Conservation (phyloP, 2,329 filamentous ascomycete genomes). For the Pseudocercospora pini-densiflorae region DNA sequence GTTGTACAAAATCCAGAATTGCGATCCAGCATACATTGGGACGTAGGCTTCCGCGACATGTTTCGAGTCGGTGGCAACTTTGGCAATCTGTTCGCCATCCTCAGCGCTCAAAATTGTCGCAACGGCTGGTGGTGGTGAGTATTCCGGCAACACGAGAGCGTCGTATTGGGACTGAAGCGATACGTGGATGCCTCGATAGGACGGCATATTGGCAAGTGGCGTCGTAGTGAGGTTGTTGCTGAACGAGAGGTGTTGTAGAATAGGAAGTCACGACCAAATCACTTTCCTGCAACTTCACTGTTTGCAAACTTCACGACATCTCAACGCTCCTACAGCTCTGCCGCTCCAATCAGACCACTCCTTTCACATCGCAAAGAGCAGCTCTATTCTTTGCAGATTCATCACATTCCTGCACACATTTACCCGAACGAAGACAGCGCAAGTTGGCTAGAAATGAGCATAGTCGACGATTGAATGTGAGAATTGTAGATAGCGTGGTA, state of each 20-base stretch:
- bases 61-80: not conserved
- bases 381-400: not conserved
- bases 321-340: not conserved
- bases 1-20: slow-evolving; percentile 51
- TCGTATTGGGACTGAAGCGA: slow-evolving; percentile 49
- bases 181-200: slow-evolving; percentile 45
- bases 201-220: slow-evolving; percentile 35
- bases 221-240: not conserved
- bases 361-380: not conserved
- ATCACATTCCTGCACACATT: not conserved
- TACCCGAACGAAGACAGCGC: not conserved
- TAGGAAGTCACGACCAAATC: slow-evolving; percentile 5
- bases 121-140: slow-evolving; percentile 30
- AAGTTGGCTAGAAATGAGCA: not conserved
- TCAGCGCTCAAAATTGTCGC: slow-evolving; percentile 4
- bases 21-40: slow-evolving; percentile 27
- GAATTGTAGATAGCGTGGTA: not conserved
- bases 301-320: not conserved
- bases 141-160: slow-evolving; percentile 46
- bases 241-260: not conserved
- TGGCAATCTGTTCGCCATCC: slow-evolving; percentile 33
- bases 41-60: slow-evolving; percentile 20
- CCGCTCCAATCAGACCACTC: not conserved
- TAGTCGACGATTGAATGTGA: not conserved
- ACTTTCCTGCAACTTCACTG: not conserved